Evolutionary conservation across 2,329 filamentous ascomycete species (phyloP).

Genomic region (Talaromyces piceae): DNA sequence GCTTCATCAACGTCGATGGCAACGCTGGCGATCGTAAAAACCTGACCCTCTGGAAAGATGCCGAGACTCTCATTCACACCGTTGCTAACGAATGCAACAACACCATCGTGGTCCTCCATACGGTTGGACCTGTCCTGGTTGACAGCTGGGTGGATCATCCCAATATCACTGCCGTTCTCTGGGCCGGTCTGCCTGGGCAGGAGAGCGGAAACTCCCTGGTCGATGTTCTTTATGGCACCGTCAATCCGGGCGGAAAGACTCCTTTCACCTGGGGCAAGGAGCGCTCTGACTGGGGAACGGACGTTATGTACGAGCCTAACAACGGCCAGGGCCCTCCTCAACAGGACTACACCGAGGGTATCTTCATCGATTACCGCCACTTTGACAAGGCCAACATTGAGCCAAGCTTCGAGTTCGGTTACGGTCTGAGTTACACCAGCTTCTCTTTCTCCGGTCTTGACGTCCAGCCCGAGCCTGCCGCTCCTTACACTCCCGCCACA

Average conservation of each 20-base stretch:
- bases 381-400: conserved; percentile 50
- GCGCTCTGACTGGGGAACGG: conserved; percentile 48
- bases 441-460: conserved; percentile 54
- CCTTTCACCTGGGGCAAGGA: conserved; percentile 54
- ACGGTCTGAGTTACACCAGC: conserved; percentile 56
- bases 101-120: conserved; percentile 88
- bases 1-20: conserved; percentile 72
- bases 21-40: conserved; percentile 89
- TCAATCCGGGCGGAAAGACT: conserved; percentile 56
- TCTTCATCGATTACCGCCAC: conserved; percentile 50
- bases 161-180: conserved; percentile 68
- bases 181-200: conserved; percentile 67
- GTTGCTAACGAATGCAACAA: conserved; percentile 73
- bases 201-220: conserved; percentile 68
- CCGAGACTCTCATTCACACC: conserved; percentile 72
- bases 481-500: conserved; percentile 46
- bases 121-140: conserved; percentile 69
- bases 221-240: conserved; percentile 63
- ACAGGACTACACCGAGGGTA: conserved; percentile 52
- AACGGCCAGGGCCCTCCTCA: conserved; percentile 51
- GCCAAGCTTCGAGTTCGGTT: conserved; percentile 57
- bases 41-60: conserved; percentile 78
- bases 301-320: conserved; percentile 52
- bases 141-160: conserved; percentile 53
- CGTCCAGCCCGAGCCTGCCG: conserved; percentile 37